These are phyloP conservation scores for Annona squamosa DNA, from an alignment of 164 flowering plant genomes.

Conservation along the genomic window DNA sequence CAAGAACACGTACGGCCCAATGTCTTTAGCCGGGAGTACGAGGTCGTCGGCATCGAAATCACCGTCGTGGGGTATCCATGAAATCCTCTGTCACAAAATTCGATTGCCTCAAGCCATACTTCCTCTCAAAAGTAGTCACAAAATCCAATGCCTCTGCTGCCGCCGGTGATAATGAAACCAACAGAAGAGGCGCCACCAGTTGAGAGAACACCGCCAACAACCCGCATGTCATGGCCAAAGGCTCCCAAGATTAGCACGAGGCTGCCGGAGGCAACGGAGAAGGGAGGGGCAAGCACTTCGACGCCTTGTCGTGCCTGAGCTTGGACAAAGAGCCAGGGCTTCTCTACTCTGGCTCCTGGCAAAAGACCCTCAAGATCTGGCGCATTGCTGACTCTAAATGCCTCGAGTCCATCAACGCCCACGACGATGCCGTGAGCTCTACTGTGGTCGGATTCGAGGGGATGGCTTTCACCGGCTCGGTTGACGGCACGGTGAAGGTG, in stretches of 20 bases:
- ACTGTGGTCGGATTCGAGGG: conserved; percentile 2
- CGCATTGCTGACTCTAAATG: conserved; percentile 1
- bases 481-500: conserved; percentile 2
- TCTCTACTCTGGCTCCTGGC: neutral
- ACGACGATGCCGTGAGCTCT: conserved; percentile 3
- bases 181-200: conserved; percentile 25
- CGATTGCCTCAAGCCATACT: conserved; percentile 54
- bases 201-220: conserved; percentile 69
- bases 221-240: conserved; percentile 81
- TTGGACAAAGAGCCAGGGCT: neutral
- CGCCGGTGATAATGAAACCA: conserved; percentile 49
- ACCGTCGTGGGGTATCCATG: conserved; percentile 81
- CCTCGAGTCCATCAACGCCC: conserved; percentile 3
- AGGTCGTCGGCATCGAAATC: neutral
- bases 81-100: conserved; percentile 71
- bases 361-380: conserved; percentile 6
- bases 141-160: conserved; percentile 65
- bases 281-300: conserved; percentile 40
- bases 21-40: conserved; percentile 7
- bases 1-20: conserved; percentile 10
- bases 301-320: neutral
- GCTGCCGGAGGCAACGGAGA: conserved; percentile 71
- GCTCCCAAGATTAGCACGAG: conserved; percentile 81
- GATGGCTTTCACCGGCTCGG: conserved; percentile 3
- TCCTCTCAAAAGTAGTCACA: conserved; percentile 65